Conservation (phyloP, 1,284 basidiomycete species). For the Cutaneotrichosporon mucoides region DNA sequence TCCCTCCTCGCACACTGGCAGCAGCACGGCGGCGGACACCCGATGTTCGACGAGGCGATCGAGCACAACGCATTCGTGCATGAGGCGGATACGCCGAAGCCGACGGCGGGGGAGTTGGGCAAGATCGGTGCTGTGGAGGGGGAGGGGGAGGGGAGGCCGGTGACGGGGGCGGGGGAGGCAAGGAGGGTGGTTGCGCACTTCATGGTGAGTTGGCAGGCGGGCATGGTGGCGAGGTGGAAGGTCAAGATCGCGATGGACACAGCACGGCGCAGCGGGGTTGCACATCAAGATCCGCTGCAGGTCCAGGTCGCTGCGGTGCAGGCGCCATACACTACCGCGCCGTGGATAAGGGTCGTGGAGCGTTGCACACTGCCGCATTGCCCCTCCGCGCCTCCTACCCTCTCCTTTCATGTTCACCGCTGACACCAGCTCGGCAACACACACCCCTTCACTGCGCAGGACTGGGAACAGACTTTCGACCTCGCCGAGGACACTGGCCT, state of each 20-base stretch:
- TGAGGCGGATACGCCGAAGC: neutral
- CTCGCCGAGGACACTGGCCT: slow-evolving; percentile 40
- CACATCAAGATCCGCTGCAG: too few species aligned
- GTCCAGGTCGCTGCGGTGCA: too few species aligned
- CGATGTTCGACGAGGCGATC: slow-evolving; percentile 5
- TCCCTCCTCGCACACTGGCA: slow-evolving; percentile 22
- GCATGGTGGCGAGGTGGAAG: too few species aligned
- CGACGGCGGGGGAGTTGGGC: neutral
- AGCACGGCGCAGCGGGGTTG: too few species aligned
- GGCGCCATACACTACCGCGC: too few species aligned
- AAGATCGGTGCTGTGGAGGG: neutral
- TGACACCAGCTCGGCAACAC: slow-evolving; percentile 46
- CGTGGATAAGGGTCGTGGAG: too few species aligned
- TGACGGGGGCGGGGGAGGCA: neutral
- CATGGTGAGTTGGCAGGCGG: slow-evolving; percentile 35
- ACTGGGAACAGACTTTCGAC: slow-evolving; percentile 43
- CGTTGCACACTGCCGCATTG: too few species aligned
- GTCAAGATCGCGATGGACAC: too few species aligned
- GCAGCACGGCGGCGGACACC: slow-evolving; percentile 9
- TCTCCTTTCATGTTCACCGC: neutral
- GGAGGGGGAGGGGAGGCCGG: neutral
- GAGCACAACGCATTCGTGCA: neutral
- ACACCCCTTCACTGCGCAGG: slow-evolving; percentile 39
- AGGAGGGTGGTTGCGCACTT: slow-evolving; percentile 46
- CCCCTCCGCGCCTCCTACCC: too few species aligned